Base-by-base conservation (phyloP, 192 early-diverging fungal species). In the Coemansia sp. region DNA sequence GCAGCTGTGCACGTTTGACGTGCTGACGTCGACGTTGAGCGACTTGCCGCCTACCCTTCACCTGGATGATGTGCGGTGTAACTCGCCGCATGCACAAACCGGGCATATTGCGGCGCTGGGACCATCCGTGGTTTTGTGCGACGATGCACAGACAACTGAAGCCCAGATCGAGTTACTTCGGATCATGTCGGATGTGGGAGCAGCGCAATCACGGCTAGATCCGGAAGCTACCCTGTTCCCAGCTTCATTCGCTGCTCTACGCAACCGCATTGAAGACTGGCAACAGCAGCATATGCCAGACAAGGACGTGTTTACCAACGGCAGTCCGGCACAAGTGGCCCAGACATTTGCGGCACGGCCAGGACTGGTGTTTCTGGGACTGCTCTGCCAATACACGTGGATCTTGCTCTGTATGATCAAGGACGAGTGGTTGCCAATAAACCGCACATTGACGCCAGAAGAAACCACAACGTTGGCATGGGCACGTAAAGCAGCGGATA, bases 1-100 rank as follows among this genome's bases (percentile, higher is more conserved):
- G 74, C 74, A 78, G 59, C 60, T 78, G 21, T 78, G 61, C 53
- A 63, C 59, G 8, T 63, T 63, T 31, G 74, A 78, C 21, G 28
- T 71, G 13, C 56, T 71, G 44, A 53, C 68, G 6, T 55, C 58
- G 20, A 64, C 74, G 43, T 48, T 71, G 18, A 52, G 69, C 59
- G 69, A 70, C 36, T 48, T 71, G 63, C 68, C 68, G 37, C 68
- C 56, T 0, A 64, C 61, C 11, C 63, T 78, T 19, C 41, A 48
- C 0, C 44, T 64, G 33, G 28, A 52, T 23, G 64, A 70, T 16
- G 55, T 78, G 56, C 68, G 65, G 2, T 78, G 74, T 45, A 63
- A 63, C 39, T 20, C 45, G 43, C 74, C 69, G n/a, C 39, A 39
- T 1, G 55, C 61, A 18, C 35, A 59, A 43, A 50, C 68, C 11